Base-by-base conservation (phyloP, 345 rosid species). In the Trapa bicornis region DNA sequence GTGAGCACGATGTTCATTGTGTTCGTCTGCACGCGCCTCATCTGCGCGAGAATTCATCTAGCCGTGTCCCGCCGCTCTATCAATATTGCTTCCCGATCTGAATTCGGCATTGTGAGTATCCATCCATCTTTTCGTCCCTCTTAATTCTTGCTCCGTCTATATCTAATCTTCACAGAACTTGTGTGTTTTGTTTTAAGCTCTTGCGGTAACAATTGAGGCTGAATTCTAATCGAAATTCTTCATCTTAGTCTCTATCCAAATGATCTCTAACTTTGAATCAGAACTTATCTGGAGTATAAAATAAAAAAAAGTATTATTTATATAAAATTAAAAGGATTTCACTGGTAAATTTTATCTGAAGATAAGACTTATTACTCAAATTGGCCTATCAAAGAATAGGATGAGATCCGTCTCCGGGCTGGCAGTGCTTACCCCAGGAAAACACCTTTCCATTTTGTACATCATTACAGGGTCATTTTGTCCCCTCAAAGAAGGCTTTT, bases 1-100 rank as follows among this genome's bases (percentile, higher is more conserved):
- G 81, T 86, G 72, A 89, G 96, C 76, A 81, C 83, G 53, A 81
- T 83, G 92, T 89, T 89, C 76, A 89, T 89, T 70, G 89, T 88
- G 17, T 88, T 86, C 68, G 85, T 88, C 43, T 88, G 89, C 75
- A 85, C 96, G 11, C 85, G 92, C 45, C 78, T 89, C 43, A 61
- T 89, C 62, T 89, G 89, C 64, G 92, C 92, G 47, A 80, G 92
- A 78, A 79, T 89, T 83, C 92, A 79, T 66, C 74, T 83, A 66
- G 79, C 73, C 71, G 75, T 83, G n/a, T 73, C 89, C 14, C 77
- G 96, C 66, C 82, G 96, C 70, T 76, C 89, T 6, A 80, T 86
- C 43, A 80, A 75, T 10, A 39, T 74, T 54, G 75, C 87, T 70
- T 82, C 88, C 69, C 80, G 96, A 77, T 84, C 91, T 68, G 84